Evolutionary conservation across 2,329 filamentous ascomycete genomes (phyloP).

Genomic region (Ophiostoma sp.): DNA sequence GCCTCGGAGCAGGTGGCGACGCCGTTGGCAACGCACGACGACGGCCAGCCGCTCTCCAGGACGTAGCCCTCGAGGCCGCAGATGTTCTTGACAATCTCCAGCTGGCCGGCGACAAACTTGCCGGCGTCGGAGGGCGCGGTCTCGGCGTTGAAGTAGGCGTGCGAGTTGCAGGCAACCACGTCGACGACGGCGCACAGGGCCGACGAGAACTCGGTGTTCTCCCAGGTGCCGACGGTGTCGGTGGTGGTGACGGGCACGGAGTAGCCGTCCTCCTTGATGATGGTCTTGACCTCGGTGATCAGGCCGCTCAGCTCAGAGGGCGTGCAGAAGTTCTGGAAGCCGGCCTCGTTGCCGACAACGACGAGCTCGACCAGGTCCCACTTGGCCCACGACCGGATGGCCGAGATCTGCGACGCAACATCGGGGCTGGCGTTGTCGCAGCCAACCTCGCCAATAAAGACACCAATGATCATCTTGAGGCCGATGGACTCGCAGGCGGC

Average conservation of each 20-base stretch:
- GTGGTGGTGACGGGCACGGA: slow-evolving; percentile 72
- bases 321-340: slow-evolving; percentile 67
- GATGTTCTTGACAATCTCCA: slow-evolving; percentile 61
- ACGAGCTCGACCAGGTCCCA: slow-evolving; percentile 74
- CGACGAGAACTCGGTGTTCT: slow-evolving; percentile 52
- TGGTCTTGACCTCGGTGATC: slow-evolving; percentile 60
- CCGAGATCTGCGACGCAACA: slow-evolving; percentile 66
- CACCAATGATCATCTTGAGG: slow-evolving; percentile 76
- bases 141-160: slow-evolving; percentile 85
- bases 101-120: slow-evolving; percentile 68
- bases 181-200: slow-evolving; percentile 70
- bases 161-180: slow-evolving; percentile 77
- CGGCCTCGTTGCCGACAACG: slow-evolving; percentile 85
- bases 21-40: slow-evolving; percentile 63
- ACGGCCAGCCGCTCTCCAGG: slow-evolving; percentile 90
- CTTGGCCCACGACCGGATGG: slow-evolving; percentile 65
- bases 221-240: slow-evolving; percentile 76
- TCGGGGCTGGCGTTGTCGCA: slow-evolving; percentile 54
- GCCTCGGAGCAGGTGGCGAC: slow-evolving; percentile 58
- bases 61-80: slow-evolving; percentile 76
- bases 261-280: slow-evolving; percentile 63
- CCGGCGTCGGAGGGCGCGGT: slow-evolving; percentile 63
- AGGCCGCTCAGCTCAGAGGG: slow-evolving; percentile 62
- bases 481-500: slow-evolving; percentile 60
- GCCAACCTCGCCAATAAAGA: slow-evolving; percentile 69